Conservation (phyloP, 1,284 basidiomycete species). For the Singerocomus rubriflavus region DNA sequence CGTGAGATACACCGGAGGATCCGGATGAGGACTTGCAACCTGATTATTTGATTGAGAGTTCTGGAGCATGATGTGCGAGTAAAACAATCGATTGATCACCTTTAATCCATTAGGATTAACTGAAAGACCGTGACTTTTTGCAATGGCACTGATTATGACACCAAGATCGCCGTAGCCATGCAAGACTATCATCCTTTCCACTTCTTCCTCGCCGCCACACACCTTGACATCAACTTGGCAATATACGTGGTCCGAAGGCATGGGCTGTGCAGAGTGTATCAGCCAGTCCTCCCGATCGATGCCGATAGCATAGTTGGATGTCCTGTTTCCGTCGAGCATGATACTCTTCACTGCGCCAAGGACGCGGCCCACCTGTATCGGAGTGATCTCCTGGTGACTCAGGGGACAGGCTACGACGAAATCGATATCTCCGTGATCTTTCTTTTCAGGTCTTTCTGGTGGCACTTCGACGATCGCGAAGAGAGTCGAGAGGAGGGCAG, state of each 20-base stretch:
- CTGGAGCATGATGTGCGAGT: not conserved
- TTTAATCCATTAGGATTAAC: slow-evolving; percentile 55
- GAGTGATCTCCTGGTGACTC: slow-evolving; percentile 29
- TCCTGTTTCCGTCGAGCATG: slow-evolving; percentile 47
- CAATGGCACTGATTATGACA: slow-evolving; percentile 60
- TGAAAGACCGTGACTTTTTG: slow-evolving; percentile 47
- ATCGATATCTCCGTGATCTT: slow-evolving; percentile 64
- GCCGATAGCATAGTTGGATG: slow-evolving; percentile 60
- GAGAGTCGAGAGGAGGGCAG: slow-evolving; percentile 40
- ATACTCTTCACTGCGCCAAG: slow-evolving; percentile 51
- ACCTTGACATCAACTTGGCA: slow-evolving; percentile 62
- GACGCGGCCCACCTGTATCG: slow-evolving; percentile 40
- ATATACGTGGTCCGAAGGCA: slow-evolving; percentile 35
- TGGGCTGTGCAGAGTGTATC: slow-evolving; percentile 8
- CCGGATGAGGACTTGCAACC: slow-evolving; percentile 40
- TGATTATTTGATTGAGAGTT: slow-evolving; percentile 22
- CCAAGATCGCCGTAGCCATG: slow-evolving; percentile 66
- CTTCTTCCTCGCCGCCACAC: slow-evolving; percentile 48
- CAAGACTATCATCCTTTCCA: slow-evolving; percentile 49
- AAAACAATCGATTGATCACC: slow-evolving; percentile 35
- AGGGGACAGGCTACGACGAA: slow-evolving; percentile 51
- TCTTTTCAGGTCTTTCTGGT: slow-evolving; percentile 59
- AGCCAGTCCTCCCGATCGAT: slow-evolving; percentile 32
- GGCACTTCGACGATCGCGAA: slow-evolving; percentile 54
- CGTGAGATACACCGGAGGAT: slow-evolving; percentile 42